Base-by-base conservation (phyloP, 768 basidiomycete species). In the Daedaleopsis sinensis region DNA sequence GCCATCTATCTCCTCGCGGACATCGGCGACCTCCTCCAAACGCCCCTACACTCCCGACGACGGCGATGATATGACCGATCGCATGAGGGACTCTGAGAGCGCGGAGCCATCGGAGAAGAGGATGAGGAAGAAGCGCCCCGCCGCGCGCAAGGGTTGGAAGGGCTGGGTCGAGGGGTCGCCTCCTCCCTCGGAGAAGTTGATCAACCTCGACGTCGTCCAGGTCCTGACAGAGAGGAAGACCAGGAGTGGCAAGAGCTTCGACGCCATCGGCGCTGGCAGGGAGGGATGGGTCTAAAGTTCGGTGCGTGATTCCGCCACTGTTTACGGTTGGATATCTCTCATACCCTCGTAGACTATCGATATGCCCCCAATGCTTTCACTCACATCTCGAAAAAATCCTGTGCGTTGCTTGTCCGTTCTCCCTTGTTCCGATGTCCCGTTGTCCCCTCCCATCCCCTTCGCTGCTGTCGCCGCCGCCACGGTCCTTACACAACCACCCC, bases 121-220 rank as follows among this genome's bases (percentile, higher is more conserved):
- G 38, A 71, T 67, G 27, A 76, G 69, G 27, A 90, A 84, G 78
- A 87, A 88, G 66, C 77, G 81, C 47, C 80, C 87, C 21, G 77
- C 83, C 0, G 87, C 82, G 38, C 87, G 82, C 75, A 93, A 93
- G 73, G 91, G 91, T 18, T 93, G 91, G 91, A 93, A 93, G 78
- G 91, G 91, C 42, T 93, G 91, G 91, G 89, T 93, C 21, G 91
- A 92, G 78, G 91, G 90, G 66, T 91, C 90, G 21, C 89, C 89
- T 4, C 85, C 86, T 55, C 89, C 91, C 21, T 90, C 89, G 16
- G 83, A 86, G 68, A 92, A 91, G 73, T 77, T 92, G 54, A 93
- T 93, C 75, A 92, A 92, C 69, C 80, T 93, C 62, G 91, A 93
- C 72, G 80, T 81, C 37, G 88, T 87, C 1, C 84, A 86, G 27